Percentiles rank a stretch among this genome's conserved stretches.
Evolutionary conservation across 208 protist species (phyloP).

Genomic region (Porcisia deanei): DNA sequence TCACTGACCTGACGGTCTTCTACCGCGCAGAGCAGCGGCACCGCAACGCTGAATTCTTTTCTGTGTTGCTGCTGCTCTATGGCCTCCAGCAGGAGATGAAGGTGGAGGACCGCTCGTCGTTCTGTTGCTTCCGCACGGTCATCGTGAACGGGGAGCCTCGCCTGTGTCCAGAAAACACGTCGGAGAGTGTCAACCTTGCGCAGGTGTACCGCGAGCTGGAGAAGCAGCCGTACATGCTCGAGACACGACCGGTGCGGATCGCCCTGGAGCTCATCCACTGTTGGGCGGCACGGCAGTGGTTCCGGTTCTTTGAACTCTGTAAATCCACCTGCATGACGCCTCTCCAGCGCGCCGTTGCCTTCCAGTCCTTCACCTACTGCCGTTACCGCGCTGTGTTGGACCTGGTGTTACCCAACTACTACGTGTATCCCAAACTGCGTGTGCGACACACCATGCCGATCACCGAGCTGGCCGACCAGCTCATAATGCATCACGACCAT

Average conservation of each 20-base stretch:
- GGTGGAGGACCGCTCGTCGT: slow-evolving; percentile 72
- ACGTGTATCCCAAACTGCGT: slow-evolving; percentile 62
- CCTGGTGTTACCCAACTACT: slow-evolving; percentile 70
- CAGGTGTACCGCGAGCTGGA: slow-evolving; percentile 77
- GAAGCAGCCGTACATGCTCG: slow-evolving; percentile 60
- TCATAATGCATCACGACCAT: slow-evolving; percentile 55
- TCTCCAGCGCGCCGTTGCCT: slow-evolving; percentile 72
- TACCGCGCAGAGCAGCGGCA: slow-evolving; percentile 72
- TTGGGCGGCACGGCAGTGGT: slow-evolving; percentile 72
- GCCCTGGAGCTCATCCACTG: slow-evolving; percentile 67
- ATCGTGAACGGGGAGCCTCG: slow-evolving; percentile 25
- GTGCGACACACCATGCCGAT: slow-evolving; percentile 49
- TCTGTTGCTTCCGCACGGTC: slow-evolving; percentile 48
- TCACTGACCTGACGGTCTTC: slow-evolving; percentile 73
- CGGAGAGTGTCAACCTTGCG: slow-evolving; percentile 69
- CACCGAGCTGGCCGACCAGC: slow-evolving; percentile 40
- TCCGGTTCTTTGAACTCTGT: slow-evolving; percentile 75
- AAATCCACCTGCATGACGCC: slow-evolving; percentile 44
- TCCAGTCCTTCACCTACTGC: slow-evolving; percentile 85
- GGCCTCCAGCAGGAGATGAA: slow-evolving; percentile 80
- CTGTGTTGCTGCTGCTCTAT: slow-evolving; percentile 76
- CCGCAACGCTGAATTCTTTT: slow-evolving; percentile 77
- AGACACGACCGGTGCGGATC: slow-evolving; percentile 55
- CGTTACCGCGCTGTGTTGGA: slow-evolving; percentile 83
- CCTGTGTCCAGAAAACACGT: slow-evolving; percentile 41